Base-by-base conservation (phyloP, 257 asterid genomes). In the Plantago elongata region DNA sequence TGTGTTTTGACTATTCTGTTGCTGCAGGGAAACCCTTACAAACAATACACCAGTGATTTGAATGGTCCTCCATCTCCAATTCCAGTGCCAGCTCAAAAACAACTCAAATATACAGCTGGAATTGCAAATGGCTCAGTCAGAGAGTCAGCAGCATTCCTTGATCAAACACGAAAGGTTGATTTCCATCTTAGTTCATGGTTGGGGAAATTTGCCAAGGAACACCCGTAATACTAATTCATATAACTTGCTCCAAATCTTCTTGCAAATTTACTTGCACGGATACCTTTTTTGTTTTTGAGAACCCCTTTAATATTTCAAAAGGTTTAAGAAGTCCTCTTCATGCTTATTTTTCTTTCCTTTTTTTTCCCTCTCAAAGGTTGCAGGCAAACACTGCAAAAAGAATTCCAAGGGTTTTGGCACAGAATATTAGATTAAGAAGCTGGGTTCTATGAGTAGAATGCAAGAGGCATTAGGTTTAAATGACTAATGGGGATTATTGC, bases 61-160 rank as follows among this genome's bases (percentile, higher is more conserved):
- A 74, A 78, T 51, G 75, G 88, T 46, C 95, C 93, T 12, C 52
- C 84, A 54, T 93, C 96, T 66, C 96, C 99, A 49, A 75, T 93
- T 58, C 87, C 95, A 1, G 87, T 90, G 38, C 96, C 97, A 65
- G 97, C 97, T 45, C 99, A 83, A 80, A 93, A 93, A 69, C 99
- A 93, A 74, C 96, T 93, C 65, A 90, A 90, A 69, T 93, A 87
- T 70, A 85, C 97, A 11, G 96, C 91, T 7, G 97, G 99, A 71
- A 87, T 93, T 42, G 97, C 87, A 45, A 93, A 83, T 75, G 87
- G 84, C 17, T 83, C 97, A 16, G 76, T 77, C 51, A 77, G 83
- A 75, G 95, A 90, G 46, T 81, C 95, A 3, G 83, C 86, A 13
- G 84, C 90, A 38, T 87, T 93, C 79, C 61, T 79, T 69, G 89